Conservation (phyloP, 192 early-diverging fungal species). For the Backusella tuberculispora region DNA sequence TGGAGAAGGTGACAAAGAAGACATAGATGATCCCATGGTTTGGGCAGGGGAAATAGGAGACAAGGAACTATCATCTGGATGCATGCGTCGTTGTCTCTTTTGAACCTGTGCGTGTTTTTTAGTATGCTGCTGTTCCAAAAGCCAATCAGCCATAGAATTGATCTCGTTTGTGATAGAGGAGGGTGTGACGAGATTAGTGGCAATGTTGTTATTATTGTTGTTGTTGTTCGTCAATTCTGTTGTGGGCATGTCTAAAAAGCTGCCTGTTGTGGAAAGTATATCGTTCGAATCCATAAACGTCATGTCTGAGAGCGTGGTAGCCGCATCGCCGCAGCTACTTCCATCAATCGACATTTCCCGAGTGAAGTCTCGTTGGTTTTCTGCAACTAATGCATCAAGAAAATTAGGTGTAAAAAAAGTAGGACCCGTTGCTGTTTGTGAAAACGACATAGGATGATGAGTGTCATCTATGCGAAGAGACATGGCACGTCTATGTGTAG, state of each 20-base stretch:
- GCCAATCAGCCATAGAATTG: conserved; percentile 21
- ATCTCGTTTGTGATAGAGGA: conserved; percentile 19
- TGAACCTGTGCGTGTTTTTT: neutral
- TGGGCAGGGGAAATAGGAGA: conserved; percentile 17
- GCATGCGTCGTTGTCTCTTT: conserved; percentile 18
- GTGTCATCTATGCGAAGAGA: conserved; percentile 5
- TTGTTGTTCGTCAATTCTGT: neutral
- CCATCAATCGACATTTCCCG: neutral
- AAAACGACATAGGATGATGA: neutral
- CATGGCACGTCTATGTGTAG: conserved; percentile 5
- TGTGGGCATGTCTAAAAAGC: conserved; percentile 1
- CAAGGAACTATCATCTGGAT: neutral
- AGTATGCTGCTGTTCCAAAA: conserved; percentile 12
- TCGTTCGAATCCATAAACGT: conserved; percentile 17
- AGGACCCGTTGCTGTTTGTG: neutral
- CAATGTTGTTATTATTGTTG: neutral
- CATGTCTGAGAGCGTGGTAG: neutral
- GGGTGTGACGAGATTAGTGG: neutral
- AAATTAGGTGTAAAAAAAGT: conserved; percentile 14
- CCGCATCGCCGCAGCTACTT: neutral
- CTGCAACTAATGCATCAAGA: conserved; percentile 24
- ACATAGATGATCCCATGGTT: conserved; percentile 11
- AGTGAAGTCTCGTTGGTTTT: neutral
- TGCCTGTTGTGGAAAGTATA: neutral
- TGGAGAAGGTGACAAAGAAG: conserved; percentile 36